Conservation (phyloP, 306 rosid genomes). For the Prosopis cineraria region DNA sequence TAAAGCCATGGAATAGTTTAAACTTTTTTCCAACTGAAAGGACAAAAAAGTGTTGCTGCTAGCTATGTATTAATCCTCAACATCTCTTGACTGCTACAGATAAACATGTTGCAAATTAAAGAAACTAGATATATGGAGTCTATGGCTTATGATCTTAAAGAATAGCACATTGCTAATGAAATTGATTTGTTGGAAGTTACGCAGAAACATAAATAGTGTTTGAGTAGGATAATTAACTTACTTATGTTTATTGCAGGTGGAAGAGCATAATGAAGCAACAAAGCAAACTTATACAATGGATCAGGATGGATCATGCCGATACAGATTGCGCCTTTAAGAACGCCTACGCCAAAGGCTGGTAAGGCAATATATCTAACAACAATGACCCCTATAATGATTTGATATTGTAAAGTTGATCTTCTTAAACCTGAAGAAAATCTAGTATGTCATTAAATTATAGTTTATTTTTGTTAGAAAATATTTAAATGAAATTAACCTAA, state of each 20-base stretch:
- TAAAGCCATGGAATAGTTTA: too few relatives aligned
- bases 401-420: constrained; percentile 14
- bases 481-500: not conserved
- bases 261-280: not conserved
- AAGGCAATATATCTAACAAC: constrained; percentile 27
- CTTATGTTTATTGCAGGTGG: constrained; percentile 41
- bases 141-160: too few relatives aligned
- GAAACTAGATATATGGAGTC: too few relatives aligned
- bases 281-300: constrained; percentile 37
- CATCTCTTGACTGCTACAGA: too few relatives aligned
- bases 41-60: too few relatives aligned
- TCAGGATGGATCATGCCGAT: constrained; percentile 36
- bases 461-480: constrained; percentile 11
- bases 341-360: constrained; percentile 31
- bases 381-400: constrained; percentile 30
- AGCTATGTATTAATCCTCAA: too few relatives aligned
- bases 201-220: too few relatives aligned
- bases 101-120: too few relatives aligned
- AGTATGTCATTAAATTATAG: not conserved
- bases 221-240: constrained; percentile 17
- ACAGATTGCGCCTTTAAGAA: constrained; percentile 38
- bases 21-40: too few relatives aligned
- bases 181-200: too few relatives aligned
- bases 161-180: too few relatives aligned
- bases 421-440: constrained; percentile 29